These are phyloP conservation scores for Rosa chinensis DNA, from an alignment of 306 rosid species.

Conservation along the genomic window DNA sequence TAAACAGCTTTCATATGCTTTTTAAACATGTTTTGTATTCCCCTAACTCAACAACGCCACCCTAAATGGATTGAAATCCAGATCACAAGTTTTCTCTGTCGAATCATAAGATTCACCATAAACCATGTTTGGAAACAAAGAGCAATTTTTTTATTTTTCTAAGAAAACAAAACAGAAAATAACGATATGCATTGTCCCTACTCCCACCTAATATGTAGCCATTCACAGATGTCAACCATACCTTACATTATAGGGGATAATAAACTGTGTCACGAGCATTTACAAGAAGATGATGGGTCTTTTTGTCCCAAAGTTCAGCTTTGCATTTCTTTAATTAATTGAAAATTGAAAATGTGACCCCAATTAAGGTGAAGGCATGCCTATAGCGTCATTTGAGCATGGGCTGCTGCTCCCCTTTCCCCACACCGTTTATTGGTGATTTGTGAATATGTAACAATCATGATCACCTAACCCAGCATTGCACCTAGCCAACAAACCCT, in stretches of 20 bases:
- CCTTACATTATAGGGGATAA: neutral
- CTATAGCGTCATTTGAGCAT: conserved; percentile 53
- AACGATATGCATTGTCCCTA: neutral
- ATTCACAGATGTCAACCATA: conserved; percentile 24
- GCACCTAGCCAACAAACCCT: conserved; percentile 33
- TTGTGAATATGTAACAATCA: conserved; percentile 1
- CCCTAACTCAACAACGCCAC: too few species aligned
- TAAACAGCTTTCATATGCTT: too few species aligned
- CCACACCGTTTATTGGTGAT: conserved; percentile 40
- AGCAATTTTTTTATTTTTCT: too few species aligned
- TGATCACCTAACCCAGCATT: conserved; percentile 35
- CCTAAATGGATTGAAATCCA: too few species aligned
- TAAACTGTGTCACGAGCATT: conserved; percentile 16
- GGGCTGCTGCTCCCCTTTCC: conserved; percentile 55
- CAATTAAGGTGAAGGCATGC: conserved; percentile 3
- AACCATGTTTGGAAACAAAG: too few species aligned
- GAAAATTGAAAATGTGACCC: conserved; percentile 27
- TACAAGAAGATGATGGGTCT: conserved; percentile 38
- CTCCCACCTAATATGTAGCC: neutral
- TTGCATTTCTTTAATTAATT: neutral
- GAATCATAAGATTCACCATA: too few species aligned
- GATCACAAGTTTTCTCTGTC: too few species aligned
- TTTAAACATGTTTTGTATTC: too few species aligned
- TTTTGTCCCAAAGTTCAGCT: conserved; percentile 21
- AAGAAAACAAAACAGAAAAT: too few species aligned